A percentile compares a stretch with the other conserved stretches of the same genome.
These are phyloP conservation scores for Neonectria sp. DNA, from an alignment of 2,329 filamentous ascomycete species.

Conservation along the genomic window DNA sequence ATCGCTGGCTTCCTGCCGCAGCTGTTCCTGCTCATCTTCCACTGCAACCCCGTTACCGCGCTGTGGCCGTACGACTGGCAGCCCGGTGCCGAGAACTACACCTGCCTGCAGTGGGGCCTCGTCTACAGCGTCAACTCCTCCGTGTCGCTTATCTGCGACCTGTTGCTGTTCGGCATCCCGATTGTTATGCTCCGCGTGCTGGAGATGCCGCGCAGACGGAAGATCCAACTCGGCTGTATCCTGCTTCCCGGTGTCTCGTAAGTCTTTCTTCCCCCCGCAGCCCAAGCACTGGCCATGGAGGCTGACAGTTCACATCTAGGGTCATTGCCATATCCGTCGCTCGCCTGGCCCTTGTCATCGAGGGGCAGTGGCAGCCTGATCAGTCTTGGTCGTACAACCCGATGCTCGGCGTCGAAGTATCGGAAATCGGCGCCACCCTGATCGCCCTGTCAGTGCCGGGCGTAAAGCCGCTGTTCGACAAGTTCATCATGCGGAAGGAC, in stretches of 20 bases:
- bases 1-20: conserved; percentile 63
- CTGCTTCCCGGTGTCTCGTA: conserved; percentile 65
- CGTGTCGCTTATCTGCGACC: conserved; percentile 64
- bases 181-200: conserved; percentile 62
- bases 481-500: conserved; percentile 48
- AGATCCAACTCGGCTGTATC: conserved; percentile 63
- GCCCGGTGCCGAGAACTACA: conserved; percentile 55
- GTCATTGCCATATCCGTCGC: conserved; percentile 65
- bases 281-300: not conserved
- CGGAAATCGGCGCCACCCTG: conserved; percentile 65
- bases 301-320: conserved; percentile 46
- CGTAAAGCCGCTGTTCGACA: conserved; percentile 63
- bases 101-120: conserved; percentile 64
- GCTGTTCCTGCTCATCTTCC: conserved; percentile 65
- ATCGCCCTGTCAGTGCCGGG: conserved; percentile 67
- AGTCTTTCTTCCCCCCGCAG: conserved; percentile 38
- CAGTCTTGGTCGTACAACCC: conserved; percentile 67
- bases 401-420: conserved; percentile 64
- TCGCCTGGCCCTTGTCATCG: conserved; percentile 63
- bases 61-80: conserved; percentile 68
- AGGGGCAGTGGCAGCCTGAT: conserved; percentile 63
- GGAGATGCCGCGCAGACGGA: conserved; percentile 59
- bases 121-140: conserved; percentile 67
- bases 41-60: conserved; percentile 65
- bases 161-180: conserved; percentile 66